Evolutionary conservation across 495 filamentous ascomycete species (phyloP).

Genomic region (Aspergillus heteromorphus): DNA sequence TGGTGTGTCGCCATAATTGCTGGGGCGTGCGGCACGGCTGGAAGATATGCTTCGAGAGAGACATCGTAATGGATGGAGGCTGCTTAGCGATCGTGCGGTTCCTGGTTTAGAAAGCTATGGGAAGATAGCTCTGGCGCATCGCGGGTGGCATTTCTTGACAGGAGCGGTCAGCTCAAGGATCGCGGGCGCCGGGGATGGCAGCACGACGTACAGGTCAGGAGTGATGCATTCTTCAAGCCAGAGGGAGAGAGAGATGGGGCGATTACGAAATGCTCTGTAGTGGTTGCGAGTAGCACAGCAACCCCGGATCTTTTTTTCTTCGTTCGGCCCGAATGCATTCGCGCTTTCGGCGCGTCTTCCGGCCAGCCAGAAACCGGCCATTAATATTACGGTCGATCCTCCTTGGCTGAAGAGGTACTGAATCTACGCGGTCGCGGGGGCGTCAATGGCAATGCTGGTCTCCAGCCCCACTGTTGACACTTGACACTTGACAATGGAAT

Average conservation of each 20-base stretch:
- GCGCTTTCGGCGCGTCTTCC: conserved; percentile 41
- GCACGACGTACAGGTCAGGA: background rate
- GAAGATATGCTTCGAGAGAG: conserved; percentile 17
- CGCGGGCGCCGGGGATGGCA: too few relatives aligned
- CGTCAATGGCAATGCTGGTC: too few relatives aligned
- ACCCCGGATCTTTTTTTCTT: background rate
- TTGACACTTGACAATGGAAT: too few relatives aligned
- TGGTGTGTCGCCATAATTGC: conserved; percentile 13
- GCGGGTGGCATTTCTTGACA: background rate
- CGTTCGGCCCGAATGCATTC: conserved; percentile 26
- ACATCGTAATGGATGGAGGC: conserved; percentile 19
- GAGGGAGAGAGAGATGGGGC: background rate
- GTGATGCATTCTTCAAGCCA: background rate
- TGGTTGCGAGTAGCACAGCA: background rate
- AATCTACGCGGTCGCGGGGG: too few relatives aligned
- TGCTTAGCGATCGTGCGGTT: background rate
- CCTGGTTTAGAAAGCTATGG: background rate
- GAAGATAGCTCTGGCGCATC: background rate
- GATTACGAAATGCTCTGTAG: background rate
- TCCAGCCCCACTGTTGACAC: too few relatives aligned
- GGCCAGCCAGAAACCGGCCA: too few relatives aligned
- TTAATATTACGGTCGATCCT: background rate
- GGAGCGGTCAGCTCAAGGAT: background rate
- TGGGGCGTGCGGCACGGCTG: conserved; percentile 18
- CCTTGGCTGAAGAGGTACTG: too few relatives aligned